Conservation (phyloP, 805 yeast genomes). For the Suhomyces emberorum region DNA sequence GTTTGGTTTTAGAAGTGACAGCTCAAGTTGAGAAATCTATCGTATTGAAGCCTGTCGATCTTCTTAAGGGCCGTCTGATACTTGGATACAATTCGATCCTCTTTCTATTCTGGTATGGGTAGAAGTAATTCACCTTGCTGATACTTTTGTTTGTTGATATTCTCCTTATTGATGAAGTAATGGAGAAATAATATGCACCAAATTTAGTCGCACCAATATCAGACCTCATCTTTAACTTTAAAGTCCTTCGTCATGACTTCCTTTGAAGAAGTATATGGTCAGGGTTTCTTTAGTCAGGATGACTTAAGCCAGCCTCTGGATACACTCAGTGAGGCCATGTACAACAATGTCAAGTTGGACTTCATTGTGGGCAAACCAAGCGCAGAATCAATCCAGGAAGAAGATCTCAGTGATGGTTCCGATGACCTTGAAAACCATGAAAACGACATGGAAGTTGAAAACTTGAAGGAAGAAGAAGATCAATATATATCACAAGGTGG, state of each 20-base stretch:
- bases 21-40: too few relatives aligned
- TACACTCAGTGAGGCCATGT: slow-evolving; percentile 29
- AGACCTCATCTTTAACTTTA: too few relatives aligned
- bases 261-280: not conserved
- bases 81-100: too few relatives aligned
- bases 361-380: slow-evolving; percentile 11
- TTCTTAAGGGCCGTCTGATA: too few relatives aligned
- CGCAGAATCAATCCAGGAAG: not conserved
- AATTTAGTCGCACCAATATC: too few relatives aligned
- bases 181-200: too few relatives aligned
- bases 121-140: too few relatives aligned
- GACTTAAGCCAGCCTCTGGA: slow-evolving; percentile 27
- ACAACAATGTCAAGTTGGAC: slow-evolving; percentile 27
- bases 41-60: too few relatives aligned
- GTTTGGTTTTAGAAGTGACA: too few relatives aligned
- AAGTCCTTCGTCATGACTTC: not conserved
- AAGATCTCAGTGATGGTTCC: not conserved
- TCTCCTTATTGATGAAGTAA: too few relatives aligned
- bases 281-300: not conserved
- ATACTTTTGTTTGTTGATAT: too few relatives aligned
- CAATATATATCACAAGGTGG: not conserved
- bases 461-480: slow-evolving; percentile 1
- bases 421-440: not conserved
- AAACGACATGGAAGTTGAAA: not conserved
- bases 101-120: too few relatives aligned